Base-by-base conservation (phyloP, 73 alveolate species). In the Paramecium sonneborni region DNA sequence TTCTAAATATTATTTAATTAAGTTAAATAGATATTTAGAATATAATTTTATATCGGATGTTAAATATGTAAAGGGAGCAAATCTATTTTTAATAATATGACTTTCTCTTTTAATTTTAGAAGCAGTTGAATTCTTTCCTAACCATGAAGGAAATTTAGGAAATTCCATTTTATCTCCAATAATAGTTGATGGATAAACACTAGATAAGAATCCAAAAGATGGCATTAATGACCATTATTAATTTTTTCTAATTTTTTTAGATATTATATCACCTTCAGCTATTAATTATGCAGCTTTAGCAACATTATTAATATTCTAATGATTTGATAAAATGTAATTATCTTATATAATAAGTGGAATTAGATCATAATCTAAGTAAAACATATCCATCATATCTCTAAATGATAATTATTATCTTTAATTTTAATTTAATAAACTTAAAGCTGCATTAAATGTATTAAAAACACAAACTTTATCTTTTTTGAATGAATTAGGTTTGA, bases 121-220 rank as follows among this genome's bases (percentile, higher is more conserved):
- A 14, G 93, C 93, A 30, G 98, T 92, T 28, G 98, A 95, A 67
- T 93, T 95, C 92, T 97, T 97, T 14, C 98, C 98, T 35, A 95
- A 88, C 97, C 97, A 97, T 85, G 95, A 97, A 34, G 99, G 99
- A 94, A 98, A 98, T 70, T 95, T 88, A 18, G 99, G 99, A 92
- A 76, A 96, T 26, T 85, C 85, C 35, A 92, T 67, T 67, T 58
- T 52, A 48, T 92, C 89, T 30, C 95, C 92, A 67, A 87, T 72
- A 1, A 94, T 20, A 30, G 43, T 46, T 8, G 98, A 85, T 11
- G 99, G 98, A 39, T 95, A 95, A 39, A 97, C 92, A n/a, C 95
- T 69, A 35, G 97, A 86, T 88, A 95, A 94, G 21, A 95, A 93
- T 6, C 98, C 99, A 76, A 95, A 91, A 82, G 95, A 93, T n/a